Evolutionary conservation across 2,329 filamentous ascomycete genomes (phyloP), one percentile per base, ranked within the genome.

Genomic region (Phaeosphaeriaceae sp.): DNA sequence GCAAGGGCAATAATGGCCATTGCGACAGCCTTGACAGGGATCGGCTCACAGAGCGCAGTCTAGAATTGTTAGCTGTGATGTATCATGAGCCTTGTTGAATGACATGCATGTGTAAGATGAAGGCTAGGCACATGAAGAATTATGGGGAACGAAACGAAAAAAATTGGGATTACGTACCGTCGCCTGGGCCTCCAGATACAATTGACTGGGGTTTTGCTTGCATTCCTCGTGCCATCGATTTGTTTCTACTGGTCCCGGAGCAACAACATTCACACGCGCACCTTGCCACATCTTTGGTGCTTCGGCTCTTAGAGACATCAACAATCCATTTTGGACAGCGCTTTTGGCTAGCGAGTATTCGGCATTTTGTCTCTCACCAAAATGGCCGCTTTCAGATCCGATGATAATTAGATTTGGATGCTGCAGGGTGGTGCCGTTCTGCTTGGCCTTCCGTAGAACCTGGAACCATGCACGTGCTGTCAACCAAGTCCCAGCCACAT

Each of bases 291-390:
- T 69, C 49, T 70, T 66, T 30, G 68, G 67, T 4, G 71, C 73
- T 52, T 79, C 78, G 7, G 66, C 69, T 39, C 72, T 71, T 44
- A 81, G 56, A 37, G 70, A 75, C 48, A 70, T 66, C 42, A 80
- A 58, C 21, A 80, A 53, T 2, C 77, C 77, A 26, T 62, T 65
- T 54, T 80, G 77, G 12, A 79, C 76, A 2, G 77, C 77, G 37
- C 73, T 73, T 53, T 81, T 80, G 6, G 66, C 72, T 29, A 76
- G 63, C 6, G 76, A 74, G 48, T 80, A 80, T 18, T 79, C 77
- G 4, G 75, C 69, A 57, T 75, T 75, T 1, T 56, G 64, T n/a
- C 73, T 52, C 33, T 77, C 75, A 6, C 76, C 78, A 55, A 78
- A 78, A 39, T 68, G 63, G 1, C 77, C 77, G 39, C 74, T 74